phyloP scores from a whole-genome alignment of 139 green algal genomes.

The Auxenochlorella pyrenoidosa region DNA sequence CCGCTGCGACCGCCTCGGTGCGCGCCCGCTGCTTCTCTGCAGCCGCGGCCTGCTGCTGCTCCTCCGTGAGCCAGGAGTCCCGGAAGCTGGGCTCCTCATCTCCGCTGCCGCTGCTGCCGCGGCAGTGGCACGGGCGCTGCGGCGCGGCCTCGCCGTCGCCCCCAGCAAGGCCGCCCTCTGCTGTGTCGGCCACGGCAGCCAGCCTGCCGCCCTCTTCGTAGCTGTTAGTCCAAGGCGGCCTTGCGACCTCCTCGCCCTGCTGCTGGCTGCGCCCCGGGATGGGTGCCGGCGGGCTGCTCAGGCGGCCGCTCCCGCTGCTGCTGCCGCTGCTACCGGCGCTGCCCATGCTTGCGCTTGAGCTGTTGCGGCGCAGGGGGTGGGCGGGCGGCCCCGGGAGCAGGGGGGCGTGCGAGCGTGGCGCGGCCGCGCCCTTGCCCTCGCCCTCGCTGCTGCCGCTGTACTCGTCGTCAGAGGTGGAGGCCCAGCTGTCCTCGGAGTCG shows the following conservation, averaged over 20 bases:
- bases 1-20: not conserved
- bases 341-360: not conserved
- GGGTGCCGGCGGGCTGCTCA: slow-evolving; percentile 13
- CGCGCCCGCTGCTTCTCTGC: not conserved
- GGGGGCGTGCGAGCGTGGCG: not conserved
- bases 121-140: not conserved
- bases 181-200: not conserved
- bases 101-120: slow-evolving; percentile 18
- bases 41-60: not conserved
- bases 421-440: not conserved
- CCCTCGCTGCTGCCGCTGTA: slow-evolving; percentile 15
- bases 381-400: not conserved
- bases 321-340: not conserved
- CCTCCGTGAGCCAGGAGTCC: slow-evolving; percentile 32
- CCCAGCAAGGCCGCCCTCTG: not conserved
- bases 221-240: not conserved
- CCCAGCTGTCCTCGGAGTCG: slow-evolving; percentile 24
- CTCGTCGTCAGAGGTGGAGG: slow-evolving; percentile 32
- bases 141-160: not conserved
- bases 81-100: slow-evolving; percentile 37
- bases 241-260: too few species aligned
- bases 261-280: not conserved
- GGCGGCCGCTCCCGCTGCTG: slow-evolving; percentile 1
- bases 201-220: not conserved
- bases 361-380: slow-evolving; percentile 4